Percentiles rank a stretch among this genome's conserved stretches.
These are phyloP conservation scores for Polygonum aviculare DNA, from an alignment of 148 eudicot species.

Conservation along the genomic window DNA sequence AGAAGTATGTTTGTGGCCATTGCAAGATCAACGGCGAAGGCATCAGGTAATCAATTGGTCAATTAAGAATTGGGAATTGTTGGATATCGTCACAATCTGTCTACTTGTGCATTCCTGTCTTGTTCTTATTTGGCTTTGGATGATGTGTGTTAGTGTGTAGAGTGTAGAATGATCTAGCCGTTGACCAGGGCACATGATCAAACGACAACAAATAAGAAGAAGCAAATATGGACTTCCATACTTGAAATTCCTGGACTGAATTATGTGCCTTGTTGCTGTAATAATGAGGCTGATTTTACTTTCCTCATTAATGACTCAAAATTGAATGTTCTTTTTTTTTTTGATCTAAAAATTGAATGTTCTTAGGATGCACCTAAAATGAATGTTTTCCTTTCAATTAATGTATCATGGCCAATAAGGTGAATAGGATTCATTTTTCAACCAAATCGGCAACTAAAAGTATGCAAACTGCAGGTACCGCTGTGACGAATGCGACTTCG, in stretches of 20 bases:
- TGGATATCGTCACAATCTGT: not conserved
- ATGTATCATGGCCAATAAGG: no score
- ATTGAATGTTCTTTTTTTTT: no score
- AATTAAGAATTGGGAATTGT: not conserved
- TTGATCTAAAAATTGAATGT: no score
- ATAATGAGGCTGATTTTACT: no score
- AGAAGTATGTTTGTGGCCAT: constrained; percentile 15
- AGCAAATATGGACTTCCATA: not conserved
- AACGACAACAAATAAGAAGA: not conserved
- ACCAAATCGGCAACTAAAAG: no score
- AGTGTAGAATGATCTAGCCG: not conserved
- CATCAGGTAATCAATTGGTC: constrained; percentile 10
- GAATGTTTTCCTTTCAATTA: no score
- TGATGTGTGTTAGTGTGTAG: not conserved
- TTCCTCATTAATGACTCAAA: no score
- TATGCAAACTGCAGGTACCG: not conserved
- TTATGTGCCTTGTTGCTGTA: no score
- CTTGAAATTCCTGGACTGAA: not conserved
- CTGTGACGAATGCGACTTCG: constrained; percentile 12
- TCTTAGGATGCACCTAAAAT: no score
- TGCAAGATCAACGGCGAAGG: constrained; percentile 22
- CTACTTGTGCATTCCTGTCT: not conserved
- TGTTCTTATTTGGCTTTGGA: not conserved
- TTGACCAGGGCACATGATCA: not conserved
- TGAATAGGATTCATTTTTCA: no score